Conservation (phyloP, 192 early-diverging fungal species). For the Rhizoclosmatium sp. region DNA sequence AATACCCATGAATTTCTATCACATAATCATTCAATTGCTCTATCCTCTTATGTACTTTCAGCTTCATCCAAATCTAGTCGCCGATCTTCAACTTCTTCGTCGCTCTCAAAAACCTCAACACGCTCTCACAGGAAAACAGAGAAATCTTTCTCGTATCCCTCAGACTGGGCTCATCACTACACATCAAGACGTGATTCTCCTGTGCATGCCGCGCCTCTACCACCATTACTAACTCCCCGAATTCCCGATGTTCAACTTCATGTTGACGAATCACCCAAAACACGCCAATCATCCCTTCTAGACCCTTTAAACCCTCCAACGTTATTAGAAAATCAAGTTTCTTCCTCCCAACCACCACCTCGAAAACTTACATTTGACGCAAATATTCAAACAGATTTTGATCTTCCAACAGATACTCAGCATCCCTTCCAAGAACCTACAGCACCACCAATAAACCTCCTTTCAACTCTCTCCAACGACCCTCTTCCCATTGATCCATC, state of each 20-base stretch:
- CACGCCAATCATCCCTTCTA: too few species aligned
- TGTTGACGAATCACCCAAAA: slow-evolving; percentile 69
- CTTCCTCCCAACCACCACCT: slow-evolving; percentile 60
- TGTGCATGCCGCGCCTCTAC: slow-evolving; percentile 36
- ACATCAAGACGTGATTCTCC: slow-evolving; percentile 22
- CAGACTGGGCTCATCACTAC: too few species aligned
- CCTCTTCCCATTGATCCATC: too few species aligned
- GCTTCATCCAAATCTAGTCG: slow-evolving; percentile 27
- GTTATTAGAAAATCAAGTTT: too few species aligned
- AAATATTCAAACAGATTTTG: background rate
- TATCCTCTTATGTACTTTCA: background rate
- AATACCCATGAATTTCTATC: background rate
- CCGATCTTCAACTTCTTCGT: slow-evolving; percentile 28
- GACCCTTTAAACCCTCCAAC: too few species aligned
- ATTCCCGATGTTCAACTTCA: slow-evolving; percentile 79
- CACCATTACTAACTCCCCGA: slow-evolving; percentile 37
- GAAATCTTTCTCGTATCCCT: too few species aligned
- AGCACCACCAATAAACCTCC: too few species aligned
- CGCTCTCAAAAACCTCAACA: slow-evolving; percentile 6
- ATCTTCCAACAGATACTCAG: background rate
- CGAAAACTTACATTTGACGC: slow-evolving; percentile 82
- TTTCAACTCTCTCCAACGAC: too few species aligned
- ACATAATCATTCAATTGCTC: background rate
- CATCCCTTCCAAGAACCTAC: background rate
- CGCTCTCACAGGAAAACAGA: too few species aligned